Evolutionary conservation across 139 green algal genomes (phyloP).

Genomic region (Pseudopediastrum boryanum): DNA sequence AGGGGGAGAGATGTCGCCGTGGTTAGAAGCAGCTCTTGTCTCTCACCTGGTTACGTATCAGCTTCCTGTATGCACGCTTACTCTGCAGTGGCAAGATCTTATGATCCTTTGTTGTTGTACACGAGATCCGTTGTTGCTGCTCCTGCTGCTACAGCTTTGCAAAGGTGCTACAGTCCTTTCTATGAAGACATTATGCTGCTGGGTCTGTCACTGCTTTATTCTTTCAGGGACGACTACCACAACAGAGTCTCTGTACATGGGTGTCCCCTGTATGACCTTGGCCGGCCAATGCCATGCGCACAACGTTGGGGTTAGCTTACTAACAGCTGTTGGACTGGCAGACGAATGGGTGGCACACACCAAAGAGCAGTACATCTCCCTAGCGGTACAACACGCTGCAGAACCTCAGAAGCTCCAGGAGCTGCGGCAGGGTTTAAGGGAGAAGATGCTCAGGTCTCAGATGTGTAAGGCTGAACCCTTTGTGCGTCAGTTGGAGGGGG

Average conservation of each 20-base stretch:
- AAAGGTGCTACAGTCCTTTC: too few relatives aligned
- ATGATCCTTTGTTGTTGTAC: not conserved
- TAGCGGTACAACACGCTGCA: conserved; percentile 61
- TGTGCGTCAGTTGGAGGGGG: conserved; percentile 73
- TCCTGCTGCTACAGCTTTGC: not conserved
- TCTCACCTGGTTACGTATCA: too few relatives aligned
- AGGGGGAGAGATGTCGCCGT: too few relatives aligned
- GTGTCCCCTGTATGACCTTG: conserved; percentile 91
- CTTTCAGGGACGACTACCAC: conserved; percentile 95
- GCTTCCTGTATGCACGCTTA: too few relatives aligned
- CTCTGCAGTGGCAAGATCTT: too few relatives aligned
- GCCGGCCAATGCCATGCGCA: conserved; percentile 90
- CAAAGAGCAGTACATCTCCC: conserved; percentile 83
- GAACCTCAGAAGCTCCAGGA: conserved; percentile 62
- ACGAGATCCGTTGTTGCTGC: not conserved
- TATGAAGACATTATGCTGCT: too few relatives aligned
- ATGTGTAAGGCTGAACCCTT: conserved; percentile 85
- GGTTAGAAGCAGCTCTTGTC: too few relatives aligned
- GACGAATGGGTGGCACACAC: conserved; percentile 78
- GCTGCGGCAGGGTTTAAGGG: conserved; percentile 72
- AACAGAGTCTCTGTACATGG: conserved; percentile 94
- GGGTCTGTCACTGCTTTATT: too few relatives aligned
- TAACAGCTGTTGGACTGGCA: conserved; percentile 77
- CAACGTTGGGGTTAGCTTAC: conserved; percentile 92
- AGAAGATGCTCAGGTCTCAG: conserved; percentile 76